These are phyloP conservation scores for Mariannaea sp. DNA, from an alignment of 2,329 filamentous ascomycete genomes.

Conservation along the genomic window DNA sequence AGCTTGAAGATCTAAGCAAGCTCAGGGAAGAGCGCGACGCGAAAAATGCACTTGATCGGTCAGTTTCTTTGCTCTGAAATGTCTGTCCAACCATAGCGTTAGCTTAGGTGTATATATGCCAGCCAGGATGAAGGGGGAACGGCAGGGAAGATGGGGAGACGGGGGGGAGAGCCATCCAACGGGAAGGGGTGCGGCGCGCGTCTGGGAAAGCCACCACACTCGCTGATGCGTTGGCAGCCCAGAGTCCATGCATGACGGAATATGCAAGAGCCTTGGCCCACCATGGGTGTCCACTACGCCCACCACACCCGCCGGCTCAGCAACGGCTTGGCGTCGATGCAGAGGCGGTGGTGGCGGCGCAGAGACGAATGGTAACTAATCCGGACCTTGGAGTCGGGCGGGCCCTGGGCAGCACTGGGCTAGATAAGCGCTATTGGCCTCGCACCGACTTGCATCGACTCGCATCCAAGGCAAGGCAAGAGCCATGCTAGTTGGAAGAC, in stretches of 20 bases:
- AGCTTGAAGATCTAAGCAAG: constrained; percentile 2
- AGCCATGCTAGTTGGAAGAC: constrained; percentile 29
- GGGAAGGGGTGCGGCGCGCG: constrained; percentile 36
- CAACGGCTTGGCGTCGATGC: constrained; percentile 13
- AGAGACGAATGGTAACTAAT: constrained; percentile 17
- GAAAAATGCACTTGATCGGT: constrained; percentile 33
- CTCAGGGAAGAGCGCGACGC: constrained; percentile 27
- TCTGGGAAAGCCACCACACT: constrained; percentile 40
- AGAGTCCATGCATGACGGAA: constrained; percentile 61
- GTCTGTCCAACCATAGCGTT: constrained; percentile 46
- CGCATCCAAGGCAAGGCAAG: constrained; percentile 22
- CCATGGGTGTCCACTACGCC: constrained; percentile 26
- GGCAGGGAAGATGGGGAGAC: constrained; percentile 31
- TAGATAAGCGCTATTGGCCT: constrained; percentile 25
- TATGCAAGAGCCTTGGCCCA: constrained; percentile 51
- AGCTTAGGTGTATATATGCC: constrained; percentile 42
- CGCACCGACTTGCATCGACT: constrained; percentile 7
- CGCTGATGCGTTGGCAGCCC: constrained; percentile 45
- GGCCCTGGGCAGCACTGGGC: constrained; percentile 17
- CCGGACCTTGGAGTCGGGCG: constrained; percentile 14
- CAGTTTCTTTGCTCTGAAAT: constrained; percentile 32
- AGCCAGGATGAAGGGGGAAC: constrained; percentile 32
- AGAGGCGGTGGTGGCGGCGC: constrained; percentile 18
- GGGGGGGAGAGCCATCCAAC: constrained; percentile 24
- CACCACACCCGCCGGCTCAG: constrained; percentile 26